Conservation (phyloP, 83 land plant genomes). For the Isoetes engelmannii region DNA sequence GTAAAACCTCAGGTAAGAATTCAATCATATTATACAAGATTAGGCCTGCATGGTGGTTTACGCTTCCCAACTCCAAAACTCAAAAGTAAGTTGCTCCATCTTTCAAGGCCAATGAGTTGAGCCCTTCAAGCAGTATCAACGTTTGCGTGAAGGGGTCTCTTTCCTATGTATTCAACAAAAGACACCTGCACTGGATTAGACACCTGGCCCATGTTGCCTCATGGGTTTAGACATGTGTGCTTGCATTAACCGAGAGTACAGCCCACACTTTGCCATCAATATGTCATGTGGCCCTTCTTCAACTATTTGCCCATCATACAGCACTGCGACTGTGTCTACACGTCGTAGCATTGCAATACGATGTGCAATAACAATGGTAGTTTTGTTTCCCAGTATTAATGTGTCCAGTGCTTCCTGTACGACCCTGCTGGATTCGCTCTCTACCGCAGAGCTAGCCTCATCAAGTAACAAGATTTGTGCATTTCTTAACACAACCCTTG, state of each 20-base stretch:
- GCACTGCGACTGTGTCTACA: constrained; percentile 89
- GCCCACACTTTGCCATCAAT: constrained; percentile 65
- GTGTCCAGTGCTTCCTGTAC: constrained; percentile 97
- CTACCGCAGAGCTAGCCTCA: constrained; percentile 94
- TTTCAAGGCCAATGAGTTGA: too few species aligned
- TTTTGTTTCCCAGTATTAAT: constrained; percentile 87
- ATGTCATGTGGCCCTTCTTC: constrained; percentile 91
- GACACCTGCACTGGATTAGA: too few species aligned
- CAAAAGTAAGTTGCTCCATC: too few species aligned
- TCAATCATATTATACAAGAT: too few species aligned
- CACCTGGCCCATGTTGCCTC: constrained; percentile 3
- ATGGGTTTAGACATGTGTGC: constrained; percentile 44
- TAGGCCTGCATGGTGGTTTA: too few species aligned
- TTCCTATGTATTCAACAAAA: too few species aligned
- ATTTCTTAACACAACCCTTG: constrained; percentile 83
- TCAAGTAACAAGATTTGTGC: constrained; percentile 88
- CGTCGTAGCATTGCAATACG: constrained; percentile 88
- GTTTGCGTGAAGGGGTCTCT: too few species aligned
- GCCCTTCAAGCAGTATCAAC: too few species aligned
- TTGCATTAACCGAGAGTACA: constrained; percentile 87
- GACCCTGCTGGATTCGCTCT: constrained; percentile 86
- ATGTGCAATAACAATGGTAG: constrained; percentile 92
- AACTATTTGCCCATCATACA: constrained; percentile 92
- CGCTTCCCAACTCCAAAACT: too few species aligned
- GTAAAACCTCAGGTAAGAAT: too few species aligned